A percentile compares a stretch with the other conserved stretches of the same genome.
These are phyloP conservation scores for Neocallimastix lanati DNA, from an alignment of 192 early-diverging fungal genomes.

Conservation along the genomic window DNA sequence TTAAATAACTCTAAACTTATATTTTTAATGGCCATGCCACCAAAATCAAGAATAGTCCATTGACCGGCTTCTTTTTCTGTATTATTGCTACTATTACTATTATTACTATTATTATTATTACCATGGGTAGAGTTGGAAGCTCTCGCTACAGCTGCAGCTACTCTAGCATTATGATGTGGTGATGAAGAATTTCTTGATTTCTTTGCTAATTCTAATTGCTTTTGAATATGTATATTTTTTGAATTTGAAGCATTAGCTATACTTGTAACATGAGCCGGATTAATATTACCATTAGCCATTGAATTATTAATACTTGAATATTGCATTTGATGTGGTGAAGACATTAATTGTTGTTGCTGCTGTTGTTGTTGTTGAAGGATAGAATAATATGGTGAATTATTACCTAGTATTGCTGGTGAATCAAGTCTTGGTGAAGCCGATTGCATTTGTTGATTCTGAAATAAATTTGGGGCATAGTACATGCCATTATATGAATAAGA, in stretches of 20 bases:
- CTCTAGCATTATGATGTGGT: slow-evolving; percentile 77
- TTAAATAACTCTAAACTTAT: slow-evolving; percentile 54
- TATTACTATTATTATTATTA: slow-evolving; percentile 14
- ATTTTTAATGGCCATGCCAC: slow-evolving; percentile 84
- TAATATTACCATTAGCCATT: background rate
- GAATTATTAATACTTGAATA: background rate
- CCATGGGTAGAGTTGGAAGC: slow-evolving; percentile 24
- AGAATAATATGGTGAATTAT: background rate
- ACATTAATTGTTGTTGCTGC: background rate
- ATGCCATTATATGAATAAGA: background rate
- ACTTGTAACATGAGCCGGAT: background rate
- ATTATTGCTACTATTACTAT: slow-evolving; percentile 5
- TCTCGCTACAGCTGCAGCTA: slow-evolving; percentile 64
- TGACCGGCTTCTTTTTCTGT: slow-evolving; percentile 12
- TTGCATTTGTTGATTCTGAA: background rate
- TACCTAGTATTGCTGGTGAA: background rate
- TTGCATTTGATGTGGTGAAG: background rate
- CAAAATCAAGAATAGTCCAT: slow-evolving; percentile 82
- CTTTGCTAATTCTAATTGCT: slow-evolving; percentile 52
- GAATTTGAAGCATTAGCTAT: background rate
- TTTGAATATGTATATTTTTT: slow-evolving; percentile 34
- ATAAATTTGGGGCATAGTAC: background rate
- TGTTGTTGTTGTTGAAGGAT: background rate
- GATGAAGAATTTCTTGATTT: slow-evolving; percentile 55
- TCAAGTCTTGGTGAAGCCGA: background rate